Evolutionary conservation across 129 eudicot species (phyloP).

Genomic region (Flaveria trinervia): DNA sequence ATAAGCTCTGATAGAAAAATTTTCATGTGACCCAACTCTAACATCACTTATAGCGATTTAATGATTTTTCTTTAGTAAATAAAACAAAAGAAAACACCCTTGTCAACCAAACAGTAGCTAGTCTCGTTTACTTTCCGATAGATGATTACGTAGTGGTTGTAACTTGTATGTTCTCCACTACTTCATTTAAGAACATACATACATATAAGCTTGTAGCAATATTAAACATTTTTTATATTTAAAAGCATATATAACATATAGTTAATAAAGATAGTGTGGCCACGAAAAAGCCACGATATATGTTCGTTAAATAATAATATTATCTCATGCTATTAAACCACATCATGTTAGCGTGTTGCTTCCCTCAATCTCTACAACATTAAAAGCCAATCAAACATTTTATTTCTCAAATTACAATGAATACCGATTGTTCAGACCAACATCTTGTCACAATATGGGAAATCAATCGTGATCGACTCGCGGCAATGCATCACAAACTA

Average conservation of each 20-base stretch:
- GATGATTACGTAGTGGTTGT: background rate
- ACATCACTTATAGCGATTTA: too few relatives aligned
- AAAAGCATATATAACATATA: background rate
- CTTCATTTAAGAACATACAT: background rate
- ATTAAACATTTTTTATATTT: background rate
- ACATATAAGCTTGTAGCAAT: background rate
- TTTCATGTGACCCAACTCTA: too few relatives aligned
- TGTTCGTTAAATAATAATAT: background rate
- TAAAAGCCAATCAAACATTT: background rate
- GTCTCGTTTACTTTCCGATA: background rate
- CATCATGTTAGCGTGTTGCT: background rate
- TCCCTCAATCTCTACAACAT: background rate
- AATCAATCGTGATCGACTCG: conserved; percentile 48
- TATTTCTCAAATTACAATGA: background rate
- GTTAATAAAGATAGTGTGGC: background rate
- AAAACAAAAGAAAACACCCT: background rate
- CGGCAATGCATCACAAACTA: conserved; percentile 53
- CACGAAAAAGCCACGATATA: background rate
- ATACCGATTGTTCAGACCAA: conserved; percentile 20
- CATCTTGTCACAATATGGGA: conserved; percentile 49
- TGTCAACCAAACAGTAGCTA: too few relatives aligned
- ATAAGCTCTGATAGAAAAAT: too few relatives aligned
- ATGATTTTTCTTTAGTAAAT: background rate
- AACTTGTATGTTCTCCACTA: background rate
- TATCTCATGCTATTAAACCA: background rate